Evolutionary conservation across 78 protist species (phyloP), one percentile per base, ranked within the genome.

Genomic region (Pelomyxa schiedti): DNA sequence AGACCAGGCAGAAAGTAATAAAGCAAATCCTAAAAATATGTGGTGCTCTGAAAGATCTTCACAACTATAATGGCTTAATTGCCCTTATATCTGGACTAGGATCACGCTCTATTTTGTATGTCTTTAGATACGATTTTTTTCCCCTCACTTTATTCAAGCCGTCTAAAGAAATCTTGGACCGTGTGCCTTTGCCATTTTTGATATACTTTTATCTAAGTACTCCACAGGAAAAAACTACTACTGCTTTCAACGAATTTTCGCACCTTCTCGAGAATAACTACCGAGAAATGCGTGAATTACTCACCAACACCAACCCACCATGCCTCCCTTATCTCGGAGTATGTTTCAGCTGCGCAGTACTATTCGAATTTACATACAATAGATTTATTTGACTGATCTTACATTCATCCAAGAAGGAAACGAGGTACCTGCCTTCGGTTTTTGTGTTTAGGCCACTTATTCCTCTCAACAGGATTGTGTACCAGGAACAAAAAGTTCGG

Each of bases 391-490:
- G 26, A 72, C 75, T 16, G 75, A 72, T 9, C 47, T 72, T 26
- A 16, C 16, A 16, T 72, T 72, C 47, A 64, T 64, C 26, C 75
- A 72, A 22, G 75, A 72, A 22, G 75, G 75, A 9, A 72, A 72
- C n/a, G n/a, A n/a, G n/a, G n/a, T n/a, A n/a, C n/a, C n/a, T n/a
- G n/a, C n/a, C n/a, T n/a, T n/a, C n/a, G n/a, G n/a, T n/a, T n/a
- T n/a, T n/a, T n/a, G n/a, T n/a, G n/a, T n/a, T n/a, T n/a, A n/a
- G n/a, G n/a, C n/a, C n/a, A n/a, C n/a, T n/a, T n/a, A n/a, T n/a
- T n/a, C n/a, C n/a, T n/a, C n/a, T n/a, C n/a, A n/a, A n/a, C n/a
- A n/a, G n/a, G n/a, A n/a, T n/a, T n/a, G n/a, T n/a, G n/a, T n/a
- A n/a, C n/a, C n/a, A n/a, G n/a, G n/a, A n/a, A n/a, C n/a, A n/a